Conservation (phyloP, 208 protist species). For the Trypanosoma conorhini region DNA sequence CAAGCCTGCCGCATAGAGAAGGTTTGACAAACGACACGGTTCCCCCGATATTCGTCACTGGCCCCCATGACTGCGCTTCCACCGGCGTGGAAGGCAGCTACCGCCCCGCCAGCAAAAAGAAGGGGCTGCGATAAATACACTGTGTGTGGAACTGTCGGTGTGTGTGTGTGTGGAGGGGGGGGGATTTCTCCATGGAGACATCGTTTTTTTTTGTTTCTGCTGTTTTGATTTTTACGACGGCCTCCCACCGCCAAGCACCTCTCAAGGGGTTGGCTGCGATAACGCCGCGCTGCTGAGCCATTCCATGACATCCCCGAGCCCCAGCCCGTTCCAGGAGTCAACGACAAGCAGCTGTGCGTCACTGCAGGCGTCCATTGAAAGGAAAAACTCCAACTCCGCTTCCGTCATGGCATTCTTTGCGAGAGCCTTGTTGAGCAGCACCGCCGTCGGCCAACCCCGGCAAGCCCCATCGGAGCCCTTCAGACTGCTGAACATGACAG, state of each 20-base stretch:
- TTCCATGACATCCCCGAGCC: conserved; percentile 48
- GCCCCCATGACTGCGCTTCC: neutral
- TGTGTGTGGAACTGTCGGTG: neutral
- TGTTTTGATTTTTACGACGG: neutral
- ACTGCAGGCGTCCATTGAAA: conserved; percentile 15
- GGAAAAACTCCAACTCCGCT: conserved; percentile 40
- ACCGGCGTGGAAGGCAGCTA: neutral
- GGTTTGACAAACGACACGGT: neutral
- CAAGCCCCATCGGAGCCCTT: conserved; percentile 37
- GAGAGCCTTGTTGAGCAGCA: conserved; percentile 67
- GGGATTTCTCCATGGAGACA: neutral
- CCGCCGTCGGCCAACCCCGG: conserved; percentile 48
- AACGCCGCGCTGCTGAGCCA: conserved; percentile 36
- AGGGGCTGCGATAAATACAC: neutral
- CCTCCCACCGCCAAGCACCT: neutral
- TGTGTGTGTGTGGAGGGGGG: neutral
- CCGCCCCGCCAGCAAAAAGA: neutral
- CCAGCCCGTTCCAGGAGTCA: conserved; percentile 81
- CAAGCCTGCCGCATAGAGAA: neutral
- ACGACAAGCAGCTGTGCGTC: conserved; percentile 42
- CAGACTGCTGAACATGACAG: conserved; percentile 41
- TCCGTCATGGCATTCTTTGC: conserved; percentile 44
- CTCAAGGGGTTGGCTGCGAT: neutral
- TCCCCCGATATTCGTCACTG: neutral
- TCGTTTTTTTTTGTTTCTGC: neutral